Evolutionary conservation across 345 rosid species (phyloP).

Genomic region (Viola odorata): DNA sequence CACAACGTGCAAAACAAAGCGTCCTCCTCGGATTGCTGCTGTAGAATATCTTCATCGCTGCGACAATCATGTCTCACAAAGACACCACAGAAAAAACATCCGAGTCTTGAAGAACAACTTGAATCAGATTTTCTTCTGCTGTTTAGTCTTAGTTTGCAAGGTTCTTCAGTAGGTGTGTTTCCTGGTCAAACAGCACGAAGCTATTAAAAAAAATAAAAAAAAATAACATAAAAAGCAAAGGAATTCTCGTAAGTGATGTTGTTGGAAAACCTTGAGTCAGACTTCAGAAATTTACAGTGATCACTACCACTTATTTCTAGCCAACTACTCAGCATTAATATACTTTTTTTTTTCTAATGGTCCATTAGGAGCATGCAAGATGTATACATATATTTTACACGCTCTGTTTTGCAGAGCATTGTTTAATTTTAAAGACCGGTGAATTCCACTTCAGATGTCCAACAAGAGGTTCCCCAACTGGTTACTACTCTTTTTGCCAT

Average conservation of each 20-base stretch:
- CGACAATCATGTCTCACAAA: conserved; percentile 66
- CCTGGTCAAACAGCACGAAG: conserved; percentile 34
- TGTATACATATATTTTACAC: too few species aligned
- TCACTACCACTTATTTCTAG: background rate
- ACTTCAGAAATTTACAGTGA: background rate
- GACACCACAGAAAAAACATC: conserved; percentile 57
- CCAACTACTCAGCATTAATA: background rate
- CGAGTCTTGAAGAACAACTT: conserved; percentile 42
- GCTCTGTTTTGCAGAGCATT: too few species aligned
- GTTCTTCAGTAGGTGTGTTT: conserved; percentile 46
- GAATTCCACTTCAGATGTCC: too few species aligned
- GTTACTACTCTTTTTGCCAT: too few species aligned
- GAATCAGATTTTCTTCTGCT: conserved; percentile 42
- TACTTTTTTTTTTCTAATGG: background rate
- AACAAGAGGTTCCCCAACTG: too few species aligned
- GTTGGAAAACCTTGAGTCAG: background rate
- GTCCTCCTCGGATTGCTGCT: conserved; percentile 53
- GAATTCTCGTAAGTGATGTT: too few species aligned
- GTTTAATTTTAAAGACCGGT: too few species aligned
- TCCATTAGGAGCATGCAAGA: background rate
- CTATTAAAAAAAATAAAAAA: background rate
- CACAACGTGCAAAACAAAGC: conserved; percentile 85
- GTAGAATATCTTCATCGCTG: conserved; percentile 43
- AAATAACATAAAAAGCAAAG: background rate
- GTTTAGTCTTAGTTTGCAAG: conserved; percentile 32